Conservation (phyloP, 345 rosid genomes). For the Stellera chamaejasme region DNA sequence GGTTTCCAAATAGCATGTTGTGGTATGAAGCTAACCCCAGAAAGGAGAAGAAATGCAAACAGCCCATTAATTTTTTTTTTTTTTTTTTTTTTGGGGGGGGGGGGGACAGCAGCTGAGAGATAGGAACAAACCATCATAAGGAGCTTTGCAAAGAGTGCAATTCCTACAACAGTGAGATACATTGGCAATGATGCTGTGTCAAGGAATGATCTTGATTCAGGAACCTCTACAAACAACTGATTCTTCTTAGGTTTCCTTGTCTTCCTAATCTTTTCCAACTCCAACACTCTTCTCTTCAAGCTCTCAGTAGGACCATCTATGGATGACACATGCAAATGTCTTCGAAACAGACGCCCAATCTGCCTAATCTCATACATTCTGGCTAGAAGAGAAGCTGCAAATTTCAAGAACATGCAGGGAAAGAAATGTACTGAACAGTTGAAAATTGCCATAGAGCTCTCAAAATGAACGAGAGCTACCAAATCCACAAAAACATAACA, state of each 20-base stretch:
- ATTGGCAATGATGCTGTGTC: constrained; percentile 81
- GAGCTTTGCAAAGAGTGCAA: constrained; percentile 64
- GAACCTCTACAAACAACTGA: constrained; percentile 67
- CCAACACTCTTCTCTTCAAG: constrained; percentile 43
- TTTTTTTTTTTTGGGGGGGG: too few species aligned
- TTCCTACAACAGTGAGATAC: constrained; percentile 56
- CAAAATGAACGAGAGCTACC: too few species aligned
- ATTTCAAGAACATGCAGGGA: not conserved
- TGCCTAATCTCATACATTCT: constrained; percentile 34
- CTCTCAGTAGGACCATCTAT: constrained; percentile 45
- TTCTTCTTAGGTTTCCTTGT: constrained; percentile 37
- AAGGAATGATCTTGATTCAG: constrained; percentile 51
- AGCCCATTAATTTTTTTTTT: not conserved
- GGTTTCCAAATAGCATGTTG: too few species aligned
- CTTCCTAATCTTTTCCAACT: constrained; percentile 43
- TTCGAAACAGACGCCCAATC: constrained; percentile 19
- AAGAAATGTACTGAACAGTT: not conserved
- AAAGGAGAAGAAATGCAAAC: not conserved
- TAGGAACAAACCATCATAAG: constrained; percentile 65
- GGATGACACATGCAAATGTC: constrained; percentile 34
- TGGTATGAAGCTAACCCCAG: not conserved
- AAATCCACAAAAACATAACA: too few species aligned
- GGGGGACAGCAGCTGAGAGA: not conserved
- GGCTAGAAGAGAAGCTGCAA: constrained; percentile 13
- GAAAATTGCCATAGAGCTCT: too few species aligned